Evolutionary conservation across 768 basidiomycete genomes (phyloP), one percentile per base, ranked within the genome.

Genomic region (Lactarius quietus): DNA sequence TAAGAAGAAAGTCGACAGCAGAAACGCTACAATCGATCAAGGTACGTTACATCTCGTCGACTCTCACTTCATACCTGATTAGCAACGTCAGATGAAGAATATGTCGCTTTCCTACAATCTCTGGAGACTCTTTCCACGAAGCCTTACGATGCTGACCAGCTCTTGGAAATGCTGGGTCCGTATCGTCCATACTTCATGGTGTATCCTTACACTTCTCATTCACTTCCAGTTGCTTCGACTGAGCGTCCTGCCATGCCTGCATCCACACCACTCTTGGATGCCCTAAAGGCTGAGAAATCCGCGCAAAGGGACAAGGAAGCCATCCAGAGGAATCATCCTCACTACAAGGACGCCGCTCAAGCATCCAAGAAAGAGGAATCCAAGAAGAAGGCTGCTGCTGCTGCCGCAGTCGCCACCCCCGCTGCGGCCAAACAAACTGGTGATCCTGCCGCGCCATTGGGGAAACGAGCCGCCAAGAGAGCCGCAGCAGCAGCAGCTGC

Each of bases 241-340:
- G 86, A 87, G 68, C 80, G 84, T 1, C 76, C 82, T 0, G 78
- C 83, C 1, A 80, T 78, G 52, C 90, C 92, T 2, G 95, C 88
- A 68, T 89, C 90, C 0, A 97, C 96, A 0, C 96, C 96, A 0
- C 84, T 98, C 26, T 85, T 99, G 55, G 95, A 96, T 73, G 93
- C 95, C 1, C 86, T 98, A 68, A 92, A 93, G 69, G 90, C 92
- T 0, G 89, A 93, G 74, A 90, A 88, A 72, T 81, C 75, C 36
- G 78, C 78, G 0, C 83, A 85, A 70, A 87, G 83, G 70, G 91
- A 90, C 73, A 92, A 86, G 71, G 87, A 88, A 70, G 78, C 84
- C 33, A 90, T 88, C 63, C 77, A 86, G 36, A 84, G 88, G 43
- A 89, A 86, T 62, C 89, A 92, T 43, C 82, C 84, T 0, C 90